phyloP scores from a whole-genome alignment of 2,329 filamentous ascomycete genomes.

The Calonectria pseudoturangicola region DNA sequence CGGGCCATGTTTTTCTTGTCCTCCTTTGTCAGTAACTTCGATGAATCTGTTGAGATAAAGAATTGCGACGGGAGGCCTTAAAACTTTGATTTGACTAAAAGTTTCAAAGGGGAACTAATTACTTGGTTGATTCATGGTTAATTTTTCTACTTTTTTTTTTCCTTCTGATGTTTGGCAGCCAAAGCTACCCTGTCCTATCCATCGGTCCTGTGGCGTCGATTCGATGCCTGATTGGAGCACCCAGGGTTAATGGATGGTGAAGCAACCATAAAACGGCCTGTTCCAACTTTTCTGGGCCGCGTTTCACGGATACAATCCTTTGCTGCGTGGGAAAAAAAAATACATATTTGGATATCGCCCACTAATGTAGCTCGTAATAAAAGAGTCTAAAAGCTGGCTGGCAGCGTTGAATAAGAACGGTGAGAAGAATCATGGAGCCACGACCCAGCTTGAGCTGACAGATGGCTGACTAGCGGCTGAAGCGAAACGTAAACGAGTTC shows the following conservation, averaged over 20 bases:
- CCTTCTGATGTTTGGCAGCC: background rate
- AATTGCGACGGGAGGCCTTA: no score
- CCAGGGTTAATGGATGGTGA: background rate
- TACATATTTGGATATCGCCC: slow-evolving; percentile 1
- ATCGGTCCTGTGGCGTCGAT: background rate
- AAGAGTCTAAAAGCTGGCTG: slow-evolving; percentile 35
- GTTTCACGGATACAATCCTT: no score
- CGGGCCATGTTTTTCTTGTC: background rate
- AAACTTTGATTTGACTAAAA: no score
- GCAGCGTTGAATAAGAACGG: slow-evolving; percentile 43
- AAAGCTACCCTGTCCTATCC: background rate
- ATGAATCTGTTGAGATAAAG: no score
- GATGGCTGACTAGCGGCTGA: background rate
- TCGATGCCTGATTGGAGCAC: background rate
- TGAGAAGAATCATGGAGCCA: slow-evolving; percentile 23
- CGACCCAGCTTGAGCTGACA: slow-evolving; percentile 13
- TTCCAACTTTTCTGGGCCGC: no score
- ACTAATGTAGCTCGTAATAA: slow-evolving; percentile 36
- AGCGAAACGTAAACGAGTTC: slow-evolving; percentile 5
- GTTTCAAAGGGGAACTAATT: background rate
- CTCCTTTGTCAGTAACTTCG: background rate
- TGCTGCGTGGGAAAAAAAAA: no score
- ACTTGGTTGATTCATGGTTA: no score
- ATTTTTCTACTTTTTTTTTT: background rate
- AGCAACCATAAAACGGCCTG: background rate